phyloP scores from a whole-genome alignment of 768 basidiomycete genomes.

The Kwoniella botswanensis region DNA sequence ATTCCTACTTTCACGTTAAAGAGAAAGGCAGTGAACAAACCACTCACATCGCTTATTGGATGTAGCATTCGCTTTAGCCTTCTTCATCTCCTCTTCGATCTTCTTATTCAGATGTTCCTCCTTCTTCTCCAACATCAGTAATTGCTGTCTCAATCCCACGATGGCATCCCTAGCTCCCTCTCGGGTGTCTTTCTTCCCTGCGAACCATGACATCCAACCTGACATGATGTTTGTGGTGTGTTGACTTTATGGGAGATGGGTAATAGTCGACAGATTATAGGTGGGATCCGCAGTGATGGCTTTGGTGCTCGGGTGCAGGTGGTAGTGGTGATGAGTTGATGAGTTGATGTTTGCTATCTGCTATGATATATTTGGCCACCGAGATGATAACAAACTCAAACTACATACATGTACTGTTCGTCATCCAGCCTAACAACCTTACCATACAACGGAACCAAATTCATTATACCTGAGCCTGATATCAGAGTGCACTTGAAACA shows the following conservation, averaged over 20 bases:
- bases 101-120: conserved; percentile 95
- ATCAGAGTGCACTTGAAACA: neutral
- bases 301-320: neutral
- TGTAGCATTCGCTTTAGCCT: conserved; percentile 89
- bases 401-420: neutral
- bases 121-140: conserved; percentile 98
- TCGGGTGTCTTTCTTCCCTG: conserved; percentile 71
- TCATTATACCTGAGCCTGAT: conserved; percentile 11
- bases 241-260: too few relatives aligned
- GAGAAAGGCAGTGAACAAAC: neutral
- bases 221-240: conserved; percentile 58
- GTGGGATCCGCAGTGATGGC: too few relatives aligned
- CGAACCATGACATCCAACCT: conserved; percentile 83
- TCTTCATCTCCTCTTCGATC: conserved; percentile 91
- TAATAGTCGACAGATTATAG: too few relatives aligned
- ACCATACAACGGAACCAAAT: conserved; percentile 11
- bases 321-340: neutral
- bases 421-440: neutral
- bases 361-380: conserved; percentile 16
- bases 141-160: conserved; percentile 86
- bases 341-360: neutral
- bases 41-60: conserved; percentile 87
- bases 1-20: neutral
- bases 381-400: conserved; percentile 11
- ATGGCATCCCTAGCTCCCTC: conserved; percentile 90